Conservation (phyloP, 108 stramenopile genomes). For the Aurantiochytrium sp. region DNA sequence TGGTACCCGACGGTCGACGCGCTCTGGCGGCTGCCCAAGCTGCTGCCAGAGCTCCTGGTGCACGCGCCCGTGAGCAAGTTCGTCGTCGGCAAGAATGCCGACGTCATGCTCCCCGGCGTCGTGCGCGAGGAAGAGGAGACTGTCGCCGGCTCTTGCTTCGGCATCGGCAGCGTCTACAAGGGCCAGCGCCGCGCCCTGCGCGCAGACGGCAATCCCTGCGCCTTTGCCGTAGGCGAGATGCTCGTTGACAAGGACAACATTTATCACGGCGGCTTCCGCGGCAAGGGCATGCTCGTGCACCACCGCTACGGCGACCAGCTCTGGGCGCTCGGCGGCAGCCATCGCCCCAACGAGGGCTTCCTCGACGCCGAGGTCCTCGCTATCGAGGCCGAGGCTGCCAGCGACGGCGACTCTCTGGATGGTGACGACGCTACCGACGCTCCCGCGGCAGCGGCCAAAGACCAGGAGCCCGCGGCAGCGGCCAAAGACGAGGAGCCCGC, state of each 20-base stretch:
- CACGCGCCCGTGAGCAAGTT: background rate
- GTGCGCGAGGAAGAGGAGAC: background rate
- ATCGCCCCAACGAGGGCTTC: background rate
- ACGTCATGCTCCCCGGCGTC: background rate
- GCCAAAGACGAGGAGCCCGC: background rate
- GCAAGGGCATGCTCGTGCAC: background rate
- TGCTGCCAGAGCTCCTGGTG: background rate
- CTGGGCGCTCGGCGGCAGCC: background rate
- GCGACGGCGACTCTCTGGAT: background rate
- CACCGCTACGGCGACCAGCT: conserved; percentile 2
- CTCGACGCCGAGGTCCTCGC: background rate
- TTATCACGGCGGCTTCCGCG: background rate
- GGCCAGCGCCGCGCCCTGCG: background rate
- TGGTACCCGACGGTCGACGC: background rate
- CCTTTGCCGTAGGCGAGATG: background rate
- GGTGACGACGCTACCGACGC: background rate
- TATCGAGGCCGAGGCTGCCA: background rate
- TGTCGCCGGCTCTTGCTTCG: background rate
- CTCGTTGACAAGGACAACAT: background rate
- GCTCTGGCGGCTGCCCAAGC: background rate
- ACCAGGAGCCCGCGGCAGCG: background rate
- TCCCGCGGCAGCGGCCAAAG: background rate
- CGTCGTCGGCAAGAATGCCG: background rate
- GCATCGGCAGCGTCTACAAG: background rate
- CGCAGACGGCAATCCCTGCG: background rate